Conservation (phyloP, 768 basidiomycete species). For the Boletus vermiculosoides region DNA sequence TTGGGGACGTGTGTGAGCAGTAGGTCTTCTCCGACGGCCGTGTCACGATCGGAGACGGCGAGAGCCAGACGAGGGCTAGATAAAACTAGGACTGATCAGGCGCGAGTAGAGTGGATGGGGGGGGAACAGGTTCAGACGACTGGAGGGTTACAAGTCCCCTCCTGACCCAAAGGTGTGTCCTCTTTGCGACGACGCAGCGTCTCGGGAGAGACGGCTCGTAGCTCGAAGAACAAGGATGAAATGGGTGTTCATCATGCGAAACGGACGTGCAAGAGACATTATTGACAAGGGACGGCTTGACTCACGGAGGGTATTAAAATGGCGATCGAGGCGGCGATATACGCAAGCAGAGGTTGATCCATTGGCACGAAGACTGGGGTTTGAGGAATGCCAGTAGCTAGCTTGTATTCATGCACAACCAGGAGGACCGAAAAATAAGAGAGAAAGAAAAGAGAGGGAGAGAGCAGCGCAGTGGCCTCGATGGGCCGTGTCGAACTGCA, state of each 20-base stretch:
- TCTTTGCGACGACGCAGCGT: conserved; percentile 61
- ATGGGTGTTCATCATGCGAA: conserved; percentile 55
- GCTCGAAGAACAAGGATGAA: conserved; percentile 97
- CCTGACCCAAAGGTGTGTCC: conserved; percentile 57
- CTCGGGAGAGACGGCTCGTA: conserved; percentile 46
- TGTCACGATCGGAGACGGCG: conserved; percentile 65
- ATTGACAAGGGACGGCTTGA: conserved; percentile 5
- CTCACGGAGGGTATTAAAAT: conserved; percentile 30
- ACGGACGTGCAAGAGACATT: neutral
- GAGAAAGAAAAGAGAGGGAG: too few species aligned
- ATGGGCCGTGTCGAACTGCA: neutral
- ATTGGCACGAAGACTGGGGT: conserved; percentile 7
- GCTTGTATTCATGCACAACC: conserved; percentile 9
- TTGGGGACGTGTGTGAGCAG: conserved; percentile 53
- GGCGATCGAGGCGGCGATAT: conserved; percentile 21
- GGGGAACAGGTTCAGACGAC: conserved; percentile 33
- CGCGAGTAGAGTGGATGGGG: neutral
- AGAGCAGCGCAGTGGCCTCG: neutral
- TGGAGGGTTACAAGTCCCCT: conserved; percentile 37
- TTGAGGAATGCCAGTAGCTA: neutral
- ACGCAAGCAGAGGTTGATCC: conserved; percentile 27
- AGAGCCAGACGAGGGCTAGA: conserved; percentile 67
- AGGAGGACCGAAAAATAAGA: neutral
- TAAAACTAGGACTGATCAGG: conserved; percentile 53
- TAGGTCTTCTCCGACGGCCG: conserved; percentile 69